Evolutionary conservation across 257 asterid species (phyloP).

Genomic region (Jaltomata sinuosa): DNA sequence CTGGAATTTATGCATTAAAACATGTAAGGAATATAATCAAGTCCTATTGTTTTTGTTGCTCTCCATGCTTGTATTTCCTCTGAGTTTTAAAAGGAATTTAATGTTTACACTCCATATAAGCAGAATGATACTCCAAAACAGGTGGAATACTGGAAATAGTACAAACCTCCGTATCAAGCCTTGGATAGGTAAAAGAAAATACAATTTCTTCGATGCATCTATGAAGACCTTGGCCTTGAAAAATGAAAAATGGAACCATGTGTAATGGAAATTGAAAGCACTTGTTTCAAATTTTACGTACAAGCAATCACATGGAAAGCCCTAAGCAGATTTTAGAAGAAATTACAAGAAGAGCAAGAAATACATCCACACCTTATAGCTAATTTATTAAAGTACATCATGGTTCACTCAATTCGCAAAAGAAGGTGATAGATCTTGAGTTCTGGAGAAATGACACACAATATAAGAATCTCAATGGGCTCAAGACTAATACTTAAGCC

Average conservation of each 20-base stretch:
- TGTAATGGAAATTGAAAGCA: neutral
- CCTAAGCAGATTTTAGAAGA: neutral
- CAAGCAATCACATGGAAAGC: neutral
- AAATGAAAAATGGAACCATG: slow-evolving; percentile 7
- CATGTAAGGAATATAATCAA: neutral
- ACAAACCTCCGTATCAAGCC: slow-evolving; percentile 89
- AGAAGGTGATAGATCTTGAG: neutral
- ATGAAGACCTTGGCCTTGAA: slow-evolving; percentile 60
- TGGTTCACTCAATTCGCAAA: neutral
- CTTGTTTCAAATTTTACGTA: neutral
- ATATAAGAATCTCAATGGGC: neutral
- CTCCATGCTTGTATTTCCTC: neutral
- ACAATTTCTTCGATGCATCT: slow-evolving; percentile 81
- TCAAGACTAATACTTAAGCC: neutral
- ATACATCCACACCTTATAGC: neutral
- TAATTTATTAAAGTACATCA: neutral
- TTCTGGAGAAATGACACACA: neutral
- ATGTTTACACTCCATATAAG: neutral
- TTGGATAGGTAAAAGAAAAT: slow-evolving; percentile 76
- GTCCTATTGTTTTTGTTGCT: neutral
- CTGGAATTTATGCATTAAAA: neutral
- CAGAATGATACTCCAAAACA: neutral
- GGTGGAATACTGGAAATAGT: neutral
- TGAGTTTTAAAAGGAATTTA: neutral
- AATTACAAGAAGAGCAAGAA: neutral